Percentiles rank a stretch among this genome's conserved stretches.
These are phyloP conservation scores for Coccomyxa subellipsoidea DNA, from an alignment of 163 green algal species.

Conservation along the genomic window DNA sequence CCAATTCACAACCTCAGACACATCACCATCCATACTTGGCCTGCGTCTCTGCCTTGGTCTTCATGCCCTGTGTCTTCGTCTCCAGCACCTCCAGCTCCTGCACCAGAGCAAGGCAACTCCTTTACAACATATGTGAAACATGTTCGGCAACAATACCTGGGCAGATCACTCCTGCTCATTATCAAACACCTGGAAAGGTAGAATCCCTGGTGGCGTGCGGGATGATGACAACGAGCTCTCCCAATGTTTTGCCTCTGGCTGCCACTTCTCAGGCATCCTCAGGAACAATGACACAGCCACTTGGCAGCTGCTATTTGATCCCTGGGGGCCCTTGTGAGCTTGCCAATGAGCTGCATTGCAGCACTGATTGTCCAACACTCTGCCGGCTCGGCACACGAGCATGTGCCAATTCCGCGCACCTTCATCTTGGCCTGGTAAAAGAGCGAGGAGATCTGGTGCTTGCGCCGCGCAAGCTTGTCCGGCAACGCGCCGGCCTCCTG, in stretches of 20 bases:
- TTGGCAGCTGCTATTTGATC: no score
- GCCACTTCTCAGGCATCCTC: no score
- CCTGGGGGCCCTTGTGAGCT: no score
- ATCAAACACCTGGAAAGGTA: no score
- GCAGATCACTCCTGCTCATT: background rate
- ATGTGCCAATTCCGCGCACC: slow-evolving; percentile 7
- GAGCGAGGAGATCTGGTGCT: slow-evolving; percentile 92
- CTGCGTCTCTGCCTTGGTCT: slow-evolving; percentile 72
- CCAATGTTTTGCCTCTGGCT: no score
- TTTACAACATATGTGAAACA: background rate
- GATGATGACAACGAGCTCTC: no score
- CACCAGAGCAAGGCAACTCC: slow-evolving; percentile 12
- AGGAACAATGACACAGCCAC: no score
- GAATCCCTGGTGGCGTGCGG: no score
- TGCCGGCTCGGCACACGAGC: no score
- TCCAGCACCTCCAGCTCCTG: slow-evolving; percentile 75
- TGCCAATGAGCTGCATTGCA: no score
- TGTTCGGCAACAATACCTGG: background rate
- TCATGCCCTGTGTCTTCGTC: slow-evolving; percentile 36
- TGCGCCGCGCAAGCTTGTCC: slow-evolving; percentile 64
- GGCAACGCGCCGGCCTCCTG: slow-evolving; percentile 50
- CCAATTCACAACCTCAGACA: background rate
- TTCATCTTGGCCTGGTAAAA: slow-evolving; percentile 77
- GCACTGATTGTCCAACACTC: no score
- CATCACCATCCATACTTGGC: slow-evolving; percentile 63